Evolutionary conservation across 768 basidiomycete species (phyloP).

Genomic region (Lactarius tabidus): DNA sequence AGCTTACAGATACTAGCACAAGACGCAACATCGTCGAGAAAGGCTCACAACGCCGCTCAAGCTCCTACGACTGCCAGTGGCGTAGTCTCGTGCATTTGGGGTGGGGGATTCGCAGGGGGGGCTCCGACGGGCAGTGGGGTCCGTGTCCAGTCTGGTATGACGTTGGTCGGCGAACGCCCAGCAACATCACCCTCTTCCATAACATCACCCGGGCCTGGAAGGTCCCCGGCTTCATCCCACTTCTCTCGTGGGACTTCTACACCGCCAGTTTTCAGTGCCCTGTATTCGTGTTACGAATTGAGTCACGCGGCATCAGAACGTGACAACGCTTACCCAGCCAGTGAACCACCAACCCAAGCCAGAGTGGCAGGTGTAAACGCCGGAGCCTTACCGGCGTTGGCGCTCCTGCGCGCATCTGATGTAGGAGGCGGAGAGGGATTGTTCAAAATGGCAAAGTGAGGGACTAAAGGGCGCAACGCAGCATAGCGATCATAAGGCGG

Average conservation of each 20-base stretch:
- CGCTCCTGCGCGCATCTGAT: slow-evolving; percentile 46
- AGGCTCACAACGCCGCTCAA: slow-evolving; percentile 24
- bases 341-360: slow-evolving; percentile 90
- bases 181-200: slow-evolving; percentile 33
- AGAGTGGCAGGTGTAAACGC: slow-evolving; percentile 78
- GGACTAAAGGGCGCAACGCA: slow-evolving; percentile 61
- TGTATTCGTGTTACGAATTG: slow-evolving; percentile 31
- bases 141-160: slow-evolving; percentile 83
- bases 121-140: slow-evolving; percentile 59
- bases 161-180: slow-evolving; percentile 30
- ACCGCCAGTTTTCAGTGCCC: slow-evolving; percentile 83
- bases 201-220: slow-evolving; percentile 36
- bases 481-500: slow-evolving; percentile 73
- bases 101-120: slow-evolving; percentile 43
- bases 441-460: slow-evolving; percentile 79
- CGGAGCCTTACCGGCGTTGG: slow-evolving; percentile 79
- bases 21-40: background rate
- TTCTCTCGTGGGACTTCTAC: slow-evolving; percentile 76
- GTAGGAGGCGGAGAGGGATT: slow-evolving; percentile 61
- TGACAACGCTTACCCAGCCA: slow-evolving; percentile 71
- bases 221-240: slow-evolving; percentile 70
- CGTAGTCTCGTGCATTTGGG: slow-evolving; percentile 22
- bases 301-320: background rate
- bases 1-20: background rate
- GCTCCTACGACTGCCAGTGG: slow-evolving; percentile 36